These are phyloP conservation scores for Bretschneidera sinensis DNA, from an alignment of 345 rosid species.

Conservation along the genomic window DNA sequence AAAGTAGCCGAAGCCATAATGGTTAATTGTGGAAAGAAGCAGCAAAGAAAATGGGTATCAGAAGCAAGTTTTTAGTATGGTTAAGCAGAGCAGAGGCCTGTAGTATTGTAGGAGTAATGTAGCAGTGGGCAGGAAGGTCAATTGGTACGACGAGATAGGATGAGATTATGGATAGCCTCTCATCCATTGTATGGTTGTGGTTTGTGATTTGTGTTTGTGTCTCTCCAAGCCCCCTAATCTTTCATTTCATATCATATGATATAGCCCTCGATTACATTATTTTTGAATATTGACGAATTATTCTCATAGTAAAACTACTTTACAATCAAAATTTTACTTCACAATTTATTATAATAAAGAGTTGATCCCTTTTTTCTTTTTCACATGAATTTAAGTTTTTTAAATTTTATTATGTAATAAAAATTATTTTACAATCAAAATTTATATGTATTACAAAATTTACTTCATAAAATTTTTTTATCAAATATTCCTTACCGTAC, in stretches of 20 bases:
- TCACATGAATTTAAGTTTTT: too few species aligned
- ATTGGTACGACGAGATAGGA: constrained; percentile 45
- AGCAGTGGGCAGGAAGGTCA: constrained; percentile 4
- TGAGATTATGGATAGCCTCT: constrained; percentile 87
- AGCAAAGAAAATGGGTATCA: neutral
- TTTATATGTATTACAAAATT: too few species aligned
- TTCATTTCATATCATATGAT: constrained; percentile 3
- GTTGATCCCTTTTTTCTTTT: too few species aligned
- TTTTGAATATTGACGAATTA: too few species aligned
- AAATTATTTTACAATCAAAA: too few species aligned
- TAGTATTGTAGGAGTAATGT: constrained; percentile 20
- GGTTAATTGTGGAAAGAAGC: neutral
- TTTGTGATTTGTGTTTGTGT: constrained; percentile 25
- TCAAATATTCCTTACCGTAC: too few species aligned
- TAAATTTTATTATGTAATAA: too few species aligned
- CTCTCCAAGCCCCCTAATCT: constrained; percentile 14
- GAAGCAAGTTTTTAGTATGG: constrained; percentile 1
- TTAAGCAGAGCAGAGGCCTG: constrained; percentile 13
- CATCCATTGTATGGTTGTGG: constrained; percentile 45
- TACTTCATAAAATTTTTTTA: too few species aligned
- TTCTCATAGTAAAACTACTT: too few species aligned
- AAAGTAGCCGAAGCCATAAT: constrained; percentile 91
- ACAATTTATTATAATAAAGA: too few species aligned
- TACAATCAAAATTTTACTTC: too few species aligned
- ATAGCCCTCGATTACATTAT: too few species aligned